These are phyloP conservation scores for Zopfia rhizophila DNA, from an alignment of 2,329 filamentous ascomycete species.

Conservation along the genomic window DNA sequence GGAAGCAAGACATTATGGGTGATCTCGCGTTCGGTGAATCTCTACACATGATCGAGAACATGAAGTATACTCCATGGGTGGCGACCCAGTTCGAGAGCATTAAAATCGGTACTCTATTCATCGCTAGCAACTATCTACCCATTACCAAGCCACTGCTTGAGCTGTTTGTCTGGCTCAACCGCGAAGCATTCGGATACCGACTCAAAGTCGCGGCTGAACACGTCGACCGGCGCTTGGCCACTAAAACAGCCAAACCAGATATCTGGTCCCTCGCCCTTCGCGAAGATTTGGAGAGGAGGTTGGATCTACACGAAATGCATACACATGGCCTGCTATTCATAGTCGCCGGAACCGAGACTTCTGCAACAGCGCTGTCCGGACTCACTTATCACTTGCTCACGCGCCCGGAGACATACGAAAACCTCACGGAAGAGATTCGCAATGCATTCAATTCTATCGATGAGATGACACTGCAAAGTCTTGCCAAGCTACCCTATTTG, in stretches of 20 bases:
- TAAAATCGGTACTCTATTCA: no score
- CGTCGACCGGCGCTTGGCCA: no score
- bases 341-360: slow-evolving; percentile 52
- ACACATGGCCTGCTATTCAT: slow-evolving; percentile 32
- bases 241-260: no score
- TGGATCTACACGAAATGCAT: slow-evolving; percentile 38
- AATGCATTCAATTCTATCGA: slow-evolving; percentile 24
- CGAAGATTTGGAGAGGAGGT: slow-evolving; percentile 6
- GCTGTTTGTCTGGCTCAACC: no score
- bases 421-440: slow-evolving; percentile 25
- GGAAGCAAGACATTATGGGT: slow-evolving; percentile 41
- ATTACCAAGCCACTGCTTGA: no score
- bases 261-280: no score
- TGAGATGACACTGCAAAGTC: slow-evolving; percentile 38
- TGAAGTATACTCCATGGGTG: no score
- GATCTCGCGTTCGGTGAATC: slow-evolving; percentile 42
- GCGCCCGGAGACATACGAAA: slow-evolving; percentile 17
- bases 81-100: no score
- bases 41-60: slow-evolving; percentile 33
- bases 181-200: no score
- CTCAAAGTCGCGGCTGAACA: no score
- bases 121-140: no score
- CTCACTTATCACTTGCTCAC: slow-evolving; percentile 38
- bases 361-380: slow-evolving; percentile 45
- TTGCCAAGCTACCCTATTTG: slow-evolving; percentile 29